These are phyloP conservation scores for Aspergillus sp. DNA, from an alignment of 2,329 filamentous ascomycete species.

Conservation along the genomic window DNA sequence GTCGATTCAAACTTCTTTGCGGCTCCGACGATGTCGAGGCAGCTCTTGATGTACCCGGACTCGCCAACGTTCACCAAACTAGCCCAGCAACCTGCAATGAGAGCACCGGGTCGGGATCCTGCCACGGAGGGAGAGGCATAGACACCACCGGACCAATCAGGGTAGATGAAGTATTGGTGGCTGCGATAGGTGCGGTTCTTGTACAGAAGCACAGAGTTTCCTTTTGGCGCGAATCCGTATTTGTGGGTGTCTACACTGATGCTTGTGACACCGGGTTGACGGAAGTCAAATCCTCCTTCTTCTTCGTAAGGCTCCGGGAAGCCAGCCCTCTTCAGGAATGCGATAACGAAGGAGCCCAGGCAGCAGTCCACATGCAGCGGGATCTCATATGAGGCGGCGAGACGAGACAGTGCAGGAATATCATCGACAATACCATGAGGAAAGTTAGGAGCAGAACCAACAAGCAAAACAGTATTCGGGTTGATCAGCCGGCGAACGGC, in stretches of 20 bases:
- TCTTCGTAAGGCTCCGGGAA: slow-evolving; percentile 59
- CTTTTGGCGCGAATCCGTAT: slow-evolving; percentile 97
- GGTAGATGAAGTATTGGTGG: slow-evolving; percentile 94
- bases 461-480: slow-evolving; percentile 85
- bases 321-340: slow-evolving; percentile 86
- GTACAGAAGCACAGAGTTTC: slow-evolving; percentile 90
- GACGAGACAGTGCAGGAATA: slow-evolving; percentile 73
- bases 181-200: slow-evolving; percentile 68
- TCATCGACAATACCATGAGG: slow-evolving; percentile 98
- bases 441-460: slow-evolving; percentile 94
- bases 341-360: slow-evolving; percentile 88
- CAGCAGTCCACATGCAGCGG: slow-evolving; percentile 97
- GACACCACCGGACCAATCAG: slow-evolving; percentile 92
- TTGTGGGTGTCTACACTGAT: slow-evolving; percentile 98
- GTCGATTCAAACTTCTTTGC: slow-evolving; percentile 74
- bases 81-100: slow-evolving; percentile 95
- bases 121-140: slow-evolving; percentile 91
- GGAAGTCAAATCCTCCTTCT: slow-evolving; percentile 83
- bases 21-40: slow-evolving; percentile 78
- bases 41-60: slow-evolving; percentile 78
- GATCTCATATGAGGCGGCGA: slow-evolving; percentile 71
- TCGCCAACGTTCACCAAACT: slow-evolving; percentile 84
- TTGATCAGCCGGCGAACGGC: slow-evolving; percentile 81
- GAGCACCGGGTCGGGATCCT: slow-evolving; percentile 81
- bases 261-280: slow-evolving; percentile 84